Evolutionary conservation across 2,329 filamentous ascomycete species (phyloP).

Genomic region (Cercospora brassicicola): DNA sequence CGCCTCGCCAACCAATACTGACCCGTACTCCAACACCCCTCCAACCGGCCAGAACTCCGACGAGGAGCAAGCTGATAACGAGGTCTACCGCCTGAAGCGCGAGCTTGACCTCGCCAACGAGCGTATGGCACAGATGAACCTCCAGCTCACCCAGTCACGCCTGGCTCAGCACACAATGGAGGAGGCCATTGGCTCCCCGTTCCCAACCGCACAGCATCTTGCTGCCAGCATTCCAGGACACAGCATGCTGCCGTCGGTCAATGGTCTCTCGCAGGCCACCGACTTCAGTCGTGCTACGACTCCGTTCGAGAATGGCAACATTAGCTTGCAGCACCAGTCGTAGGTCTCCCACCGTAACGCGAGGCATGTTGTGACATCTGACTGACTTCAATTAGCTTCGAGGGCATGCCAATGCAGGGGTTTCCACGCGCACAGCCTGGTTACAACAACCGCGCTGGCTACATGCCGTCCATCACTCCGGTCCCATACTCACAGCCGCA

Average conservation of each 20-base stretch:
- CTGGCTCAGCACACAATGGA: constrained; percentile 61
- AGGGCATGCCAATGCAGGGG: constrained; percentile 22
- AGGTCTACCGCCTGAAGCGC: constrained; percentile 67
- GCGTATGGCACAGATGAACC: constrained; percentile 69
- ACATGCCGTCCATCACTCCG: constrained; percentile 36
- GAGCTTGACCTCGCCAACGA: constrained; percentile 70
- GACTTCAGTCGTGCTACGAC: constrained; percentile 18
- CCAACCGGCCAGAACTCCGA: constrained; percentile 29
- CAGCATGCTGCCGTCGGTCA: constrained; percentile 18
- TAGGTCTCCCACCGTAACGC: constrained; percentile 13
- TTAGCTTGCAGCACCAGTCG: constrained; percentile 24
- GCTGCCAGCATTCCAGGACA: constrained; percentile 33
- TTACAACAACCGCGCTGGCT: constrained; percentile 18
- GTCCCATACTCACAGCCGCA: constrained; percentile 28
- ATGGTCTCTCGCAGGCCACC: constrained; percentile 14
- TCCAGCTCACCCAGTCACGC: constrained; percentile 67
- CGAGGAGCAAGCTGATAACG: constrained; percentile 50
- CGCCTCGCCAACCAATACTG: constrained; percentile 32
- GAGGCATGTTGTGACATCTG: background rate
- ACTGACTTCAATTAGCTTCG: constrained; percentile 23
- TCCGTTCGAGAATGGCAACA: constrained; percentile 24
- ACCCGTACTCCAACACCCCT: constrained; percentile 35
- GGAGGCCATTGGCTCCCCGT: constrained; percentile 43
- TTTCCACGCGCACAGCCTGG: constrained; percentile 16
- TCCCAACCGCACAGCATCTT: constrained; percentile 34